These are phyloP conservation scores for Beauveria bassiana DNA, from an alignment of 2,329 filamentous ascomycete genomes.

Conservation along the genomic window DNA sequence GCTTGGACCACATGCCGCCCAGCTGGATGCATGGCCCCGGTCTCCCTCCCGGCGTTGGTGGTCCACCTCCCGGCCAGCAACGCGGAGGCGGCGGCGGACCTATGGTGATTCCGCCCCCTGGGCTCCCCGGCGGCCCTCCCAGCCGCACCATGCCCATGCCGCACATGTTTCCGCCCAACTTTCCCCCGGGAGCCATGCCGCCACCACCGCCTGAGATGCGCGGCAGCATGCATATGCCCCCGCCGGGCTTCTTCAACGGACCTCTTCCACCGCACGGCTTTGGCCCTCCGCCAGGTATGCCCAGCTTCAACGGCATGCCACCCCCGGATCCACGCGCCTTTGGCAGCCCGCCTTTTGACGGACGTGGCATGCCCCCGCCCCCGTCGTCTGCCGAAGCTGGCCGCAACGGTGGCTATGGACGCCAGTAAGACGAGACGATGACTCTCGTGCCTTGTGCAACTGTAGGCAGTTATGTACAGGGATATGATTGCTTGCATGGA, in stretches of 20 bases:
- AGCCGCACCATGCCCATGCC: slow-evolving; percentile 43
- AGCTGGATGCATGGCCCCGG: slow-evolving; percentile 41
- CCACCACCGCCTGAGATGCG: slow-evolving; percentile 41
- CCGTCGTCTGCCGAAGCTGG: slow-evolving; percentile 7
- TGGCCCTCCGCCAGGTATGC: slow-evolving; percentile 47
- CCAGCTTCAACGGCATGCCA: slow-evolving; percentile 46
- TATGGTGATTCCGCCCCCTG: slow-evolving; percentile 57
- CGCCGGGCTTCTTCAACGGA: slow-evolving; percentile 49
- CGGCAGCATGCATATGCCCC: slow-evolving; percentile 47
- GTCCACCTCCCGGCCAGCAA: slow-evolving; percentile 14
- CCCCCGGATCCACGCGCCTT: slow-evolving; percentile 41
- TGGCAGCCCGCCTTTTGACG: slow-evolving; percentile 42
- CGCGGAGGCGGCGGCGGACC: slow-evolving; percentile 27
- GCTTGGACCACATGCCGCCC: slow-evolving; percentile 52
- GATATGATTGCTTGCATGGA: not conserved
- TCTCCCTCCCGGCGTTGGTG: slow-evolving; percentile 27
- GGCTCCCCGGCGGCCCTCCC: slow-evolving; percentile 33
- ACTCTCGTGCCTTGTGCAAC: too few relatives aligned
- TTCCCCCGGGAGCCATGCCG: slow-evolving; percentile 41
- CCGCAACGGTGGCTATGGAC: slow-evolving; percentile 3
- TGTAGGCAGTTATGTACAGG: too few relatives aligned
- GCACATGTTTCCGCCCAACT: slow-evolving; percentile 55
- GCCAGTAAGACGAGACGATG: not conserved
- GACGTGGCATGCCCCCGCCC: slow-evolving; percentile 46
- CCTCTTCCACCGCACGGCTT: slow-evolving; percentile 41